Conservation (phyloP, 108 stramenopile genomes). For the Pseudonitzschia pungens region DNA sequence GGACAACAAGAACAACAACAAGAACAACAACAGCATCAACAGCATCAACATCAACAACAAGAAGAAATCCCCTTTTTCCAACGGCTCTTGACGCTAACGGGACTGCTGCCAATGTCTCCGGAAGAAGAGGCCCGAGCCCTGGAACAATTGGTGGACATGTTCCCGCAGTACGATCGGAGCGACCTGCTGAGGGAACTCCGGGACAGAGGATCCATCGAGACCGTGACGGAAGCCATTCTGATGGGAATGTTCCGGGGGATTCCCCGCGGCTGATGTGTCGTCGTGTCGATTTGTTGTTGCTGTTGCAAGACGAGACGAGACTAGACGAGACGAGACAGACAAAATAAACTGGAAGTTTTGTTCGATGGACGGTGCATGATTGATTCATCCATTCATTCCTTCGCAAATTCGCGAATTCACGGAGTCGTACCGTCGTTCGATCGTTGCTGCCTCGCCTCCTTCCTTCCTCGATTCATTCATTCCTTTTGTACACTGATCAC, state of each 20-base stretch:
- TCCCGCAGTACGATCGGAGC: constrained; percentile 72
- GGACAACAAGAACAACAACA: background rate
- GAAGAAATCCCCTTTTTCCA: constrained; percentile 50
- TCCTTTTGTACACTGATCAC: too few relatives aligned
- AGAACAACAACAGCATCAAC: background rate
- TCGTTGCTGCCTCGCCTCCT: too few relatives aligned
- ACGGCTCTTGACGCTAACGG: constrained; percentile 55
- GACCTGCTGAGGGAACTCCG: constrained; percentile 70
- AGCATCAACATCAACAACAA: background rate
- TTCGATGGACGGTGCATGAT: too few relatives aligned
- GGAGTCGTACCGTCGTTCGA: too few relatives aligned
- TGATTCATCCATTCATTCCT: too few relatives aligned
- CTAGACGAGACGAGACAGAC: too few relatives aligned
- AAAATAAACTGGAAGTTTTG: too few relatives aligned
- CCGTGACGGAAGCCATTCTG: constrained; percentile 70
- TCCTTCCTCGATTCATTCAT: too few relatives aligned
- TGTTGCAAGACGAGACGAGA: too few relatives aligned
- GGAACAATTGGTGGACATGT: constrained; percentile 73
- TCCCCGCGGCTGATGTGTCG: constrained; percentile 27
- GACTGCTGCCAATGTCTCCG: constrained; percentile 70
- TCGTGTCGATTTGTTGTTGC: too few relatives aligned
- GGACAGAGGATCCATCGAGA: constrained; percentile 65
- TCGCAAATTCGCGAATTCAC: too few relatives aligned
- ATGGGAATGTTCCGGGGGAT: constrained; percentile 57
- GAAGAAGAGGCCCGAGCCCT: constrained; percentile 76